Base-by-base conservation (phyloP, 2,329 filamentous ascomycete genomes). In the Elsinoe necatrix region DNA sequence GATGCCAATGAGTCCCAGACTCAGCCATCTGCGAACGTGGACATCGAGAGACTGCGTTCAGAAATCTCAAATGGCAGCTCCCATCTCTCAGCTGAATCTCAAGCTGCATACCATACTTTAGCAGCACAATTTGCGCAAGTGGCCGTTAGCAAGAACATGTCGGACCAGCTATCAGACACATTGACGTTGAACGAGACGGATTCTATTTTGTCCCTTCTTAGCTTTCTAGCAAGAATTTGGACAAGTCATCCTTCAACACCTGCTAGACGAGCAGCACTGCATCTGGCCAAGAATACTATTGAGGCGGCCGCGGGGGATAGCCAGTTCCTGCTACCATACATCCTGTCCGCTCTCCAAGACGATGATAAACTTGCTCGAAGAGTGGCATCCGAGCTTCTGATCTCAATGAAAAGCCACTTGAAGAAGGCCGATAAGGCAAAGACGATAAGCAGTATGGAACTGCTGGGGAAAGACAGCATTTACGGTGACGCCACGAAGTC, bases 251-350 rank as follows among this genome's bases (percentile, higher is more conserved):
- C 75, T 77, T 61, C 80, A 84, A 63, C 85, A 84, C 61, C 78
- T 82, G 12, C 80, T 87, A 12, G 85, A 88, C 62, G 87, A 84
- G 65, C 45, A 50, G 27, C 45, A 50, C 23, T 50, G n/a, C 45
- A 34, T 7, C 3, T 34, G 12, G 79, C 82, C 12, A 81, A 82
- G 58, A 75, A 75, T 27, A 75, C 77, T 23, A 68, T 89, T 16
- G 80, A 80, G 55, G 69, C 72, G 8, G 71, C 71, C 12, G 76
- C 74, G 18, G 66, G 80, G 6, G 87, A 95, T 67, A 77, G 91
- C 50, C 92, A 97, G 67, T 80, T 82, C 9, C 69, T 96, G 16
- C 67, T 95, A n/a, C 92, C 92, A 1, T 96, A 95, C 71, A 75
- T 85, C 29, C 73, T 96, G 45, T 76, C 80, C 35, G 87, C 86